Evolutionary conservation across 768 basidiomycete species (phyloP), one percentile per base, ranked within the genome.

Genomic region (Macrolepiota albuminosa): DNA sequence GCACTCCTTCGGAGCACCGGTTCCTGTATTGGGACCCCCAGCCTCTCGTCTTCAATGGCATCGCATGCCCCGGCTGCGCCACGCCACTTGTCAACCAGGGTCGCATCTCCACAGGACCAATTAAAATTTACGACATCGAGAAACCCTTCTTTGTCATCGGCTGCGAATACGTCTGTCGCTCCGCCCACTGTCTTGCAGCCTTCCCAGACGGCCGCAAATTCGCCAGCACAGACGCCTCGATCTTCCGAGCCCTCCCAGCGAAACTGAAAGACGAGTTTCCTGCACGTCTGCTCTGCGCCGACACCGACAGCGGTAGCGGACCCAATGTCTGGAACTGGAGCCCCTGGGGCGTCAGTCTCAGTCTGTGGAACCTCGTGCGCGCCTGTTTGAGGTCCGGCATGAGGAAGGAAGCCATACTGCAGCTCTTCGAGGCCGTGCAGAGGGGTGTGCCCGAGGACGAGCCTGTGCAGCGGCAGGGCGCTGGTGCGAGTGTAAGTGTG

Each of bases 1-100:
- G 88, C 42, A 87, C 83, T 0, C 84, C 87, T 2, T 85, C 87
- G 6, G 85, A 89, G 56, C 86, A 91, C 63, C 83, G 82, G 4
- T 93, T 93, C 72, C 74, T 93, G n/a, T 93, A 89, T 65, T 93
- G 91, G 91, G 91, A 93, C 61, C 91, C 91, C 0, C 85, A 86
- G 52, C 88, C 90, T 0, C 83, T 93, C 50, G 84, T 91, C 9
- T 89, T 92, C 75, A 89, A 91, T 61, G 91, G 91, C 4, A 88
- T 93, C 47, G 77, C 83, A 1, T 93, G 91, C 64, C 88, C 89
- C 0, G 76, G 67, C 46, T 93, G 91, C 67, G 72, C 82, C 7
- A 67, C 78, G 5, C 79, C 85, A 1, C 79, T 93, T 42, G 63
- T 69, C 37, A 89, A 92, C 71, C 80, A 81, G 37, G 91, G 91